phyloP scores from a whole-genome alignment of 2,329 filamentous ascomycete species.

The Talaromyces sp. region DNA sequence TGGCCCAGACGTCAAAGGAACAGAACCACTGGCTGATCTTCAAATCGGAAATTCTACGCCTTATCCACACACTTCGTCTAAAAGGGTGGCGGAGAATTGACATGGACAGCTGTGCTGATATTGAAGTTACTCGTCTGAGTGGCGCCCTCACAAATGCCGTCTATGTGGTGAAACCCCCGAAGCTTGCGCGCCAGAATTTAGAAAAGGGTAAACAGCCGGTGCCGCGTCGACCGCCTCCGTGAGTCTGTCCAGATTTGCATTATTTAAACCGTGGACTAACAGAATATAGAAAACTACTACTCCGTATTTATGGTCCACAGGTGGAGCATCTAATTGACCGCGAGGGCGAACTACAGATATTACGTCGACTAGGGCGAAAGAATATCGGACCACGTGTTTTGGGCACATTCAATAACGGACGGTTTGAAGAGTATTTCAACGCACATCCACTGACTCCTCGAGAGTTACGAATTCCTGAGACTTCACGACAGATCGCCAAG shows the following conservation, averaged over 20 bases:
- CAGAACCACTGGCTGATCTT: conserved; percentile 75
- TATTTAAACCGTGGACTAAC: neutral
- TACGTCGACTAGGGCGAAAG: conserved; percentile 80
- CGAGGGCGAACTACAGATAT: conserved; percentile 79
- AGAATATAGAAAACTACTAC: conserved; percentile 63
- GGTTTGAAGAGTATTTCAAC: conserved; percentile 92
- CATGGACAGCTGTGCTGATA: conserved; percentile 36
- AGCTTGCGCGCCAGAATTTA: conserved; percentile 37
- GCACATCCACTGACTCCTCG: conserved; percentile 71
- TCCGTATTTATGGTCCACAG: conserved; percentile 91
- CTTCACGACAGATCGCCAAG: conserved; percentile 89
- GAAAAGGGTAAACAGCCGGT: conserved; percentile 33
- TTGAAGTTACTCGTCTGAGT: conserved; percentile 53
- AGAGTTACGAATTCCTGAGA: conserved; percentile 74
- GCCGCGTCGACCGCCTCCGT: conserved; percentile 49
- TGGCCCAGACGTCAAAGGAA: conserved; percentile 58
- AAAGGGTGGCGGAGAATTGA: conserved; percentile 88
- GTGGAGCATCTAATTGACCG: conserved; percentile 94
- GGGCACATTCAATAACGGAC: conserved; percentile 88
- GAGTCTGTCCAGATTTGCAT: conserved; percentile 25
- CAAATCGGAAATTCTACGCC: conserved; percentile 84
- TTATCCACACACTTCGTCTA: conserved; percentile 80
- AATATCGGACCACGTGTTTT: conserved; percentile 87
- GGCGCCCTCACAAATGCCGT: conserved; percentile 95
- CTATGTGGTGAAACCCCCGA: conserved; percentile 83